A percentile compares a stretch with the other conserved stretches of the same genome.
These are phyloP conservation scores for Cercospora nicotianae DNA, from an alignment of 2,329 filamentous ascomycete genomes.

Conservation along the genomic window DNA sequence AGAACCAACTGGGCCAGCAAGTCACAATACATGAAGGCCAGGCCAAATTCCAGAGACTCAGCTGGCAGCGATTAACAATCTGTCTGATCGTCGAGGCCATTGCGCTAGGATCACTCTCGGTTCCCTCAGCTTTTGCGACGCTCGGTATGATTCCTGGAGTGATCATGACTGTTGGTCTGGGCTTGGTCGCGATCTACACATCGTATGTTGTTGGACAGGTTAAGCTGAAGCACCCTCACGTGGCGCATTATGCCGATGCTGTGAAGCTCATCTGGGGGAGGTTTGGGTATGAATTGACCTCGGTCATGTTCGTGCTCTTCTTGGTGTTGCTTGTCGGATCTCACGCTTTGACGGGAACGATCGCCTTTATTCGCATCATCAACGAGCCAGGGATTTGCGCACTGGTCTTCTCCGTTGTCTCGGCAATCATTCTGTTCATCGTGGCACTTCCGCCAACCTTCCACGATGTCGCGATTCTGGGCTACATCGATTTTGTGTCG, in stretches of 20 bases:
- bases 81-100: slow-evolving; percentile 61
- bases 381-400: slow-evolving; percentile 42
- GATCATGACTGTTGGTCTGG: slow-evolving; percentile 56
- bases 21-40: slow-evolving; percentile 36
- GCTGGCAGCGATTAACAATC: slow-evolving; percentile 50
- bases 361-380: slow-evolving; percentile 48
- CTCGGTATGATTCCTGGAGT: slow-evolving; percentile 58
- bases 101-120: slow-evolving; percentile 58
- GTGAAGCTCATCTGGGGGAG: slow-evolving; percentile 46
- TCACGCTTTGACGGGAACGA: slow-evolving; percentile 49
- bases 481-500: slow-evolving; percentile 42
- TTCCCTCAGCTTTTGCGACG: slow-evolving; percentile 56
- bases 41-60: slow-evolving; percentile 44
- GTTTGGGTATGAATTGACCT: slow-evolving; percentile 46
- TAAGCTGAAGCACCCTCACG: slow-evolving; percentile 51
- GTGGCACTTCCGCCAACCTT: slow-evolving; percentile 41
- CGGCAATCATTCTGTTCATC: slow-evolving; percentile 43
- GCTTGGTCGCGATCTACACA: slow-evolving; percentile 61
- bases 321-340: slow-evolving; percentile 47
- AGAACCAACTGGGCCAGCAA: slow-evolving; percentile 20
- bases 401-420: slow-evolving; percentile 46
- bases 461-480: slow-evolving; percentile 39
- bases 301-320: slow-evolving; percentile 47
- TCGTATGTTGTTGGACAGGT: slow-evolving; percentile 63
- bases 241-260: slow-evolving; percentile 49